Percentiles rank a stretch among this genome's conserved stretches.
Conservation (phyloP, 2,329 filamentous ascomycete species). For the Fusarium sp. region DNA sequence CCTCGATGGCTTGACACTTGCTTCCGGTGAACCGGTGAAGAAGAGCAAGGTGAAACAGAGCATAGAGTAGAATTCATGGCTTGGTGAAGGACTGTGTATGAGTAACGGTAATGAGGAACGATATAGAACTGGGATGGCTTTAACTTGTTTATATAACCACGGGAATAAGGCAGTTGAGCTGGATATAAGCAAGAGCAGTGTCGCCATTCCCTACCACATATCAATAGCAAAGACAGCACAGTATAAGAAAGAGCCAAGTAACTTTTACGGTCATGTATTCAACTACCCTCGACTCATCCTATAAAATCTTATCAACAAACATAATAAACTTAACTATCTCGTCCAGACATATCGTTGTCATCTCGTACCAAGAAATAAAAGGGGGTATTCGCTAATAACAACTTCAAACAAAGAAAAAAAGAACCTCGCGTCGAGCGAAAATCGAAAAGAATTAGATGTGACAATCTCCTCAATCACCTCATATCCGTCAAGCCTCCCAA, state of each 20-base stretch:
- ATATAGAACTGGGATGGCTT: neutral
- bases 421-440: conserved; percentile 27
- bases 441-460: neutral
- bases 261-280: neutral
- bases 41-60: neutral
- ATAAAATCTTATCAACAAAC: neutral
- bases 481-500: conserved; percentile 60
- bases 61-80: neutral
- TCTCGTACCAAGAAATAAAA: conserved; percentile 34
- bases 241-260: neutral
- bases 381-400: conserved; percentile 45
- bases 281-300: neutral
- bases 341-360: conserved; percentile 29
- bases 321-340: conserved; percentile 35
- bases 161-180: neutral
- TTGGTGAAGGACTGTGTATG: neutral
- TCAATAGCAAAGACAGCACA: neutral
- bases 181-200: neutral
- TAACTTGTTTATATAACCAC: neutral
- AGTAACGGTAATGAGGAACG: conserved; percentile 23
- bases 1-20: conserved; percentile 58
- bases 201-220: neutral
- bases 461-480: conserved; percentile 40
- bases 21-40: conserved; percentile 50
- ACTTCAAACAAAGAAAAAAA: conserved; percentile 5